Evolutionary conservation across 2,329 filamentous ascomycete species (phyloP).

Genomic region (Ceratocystis destructans): DNA sequence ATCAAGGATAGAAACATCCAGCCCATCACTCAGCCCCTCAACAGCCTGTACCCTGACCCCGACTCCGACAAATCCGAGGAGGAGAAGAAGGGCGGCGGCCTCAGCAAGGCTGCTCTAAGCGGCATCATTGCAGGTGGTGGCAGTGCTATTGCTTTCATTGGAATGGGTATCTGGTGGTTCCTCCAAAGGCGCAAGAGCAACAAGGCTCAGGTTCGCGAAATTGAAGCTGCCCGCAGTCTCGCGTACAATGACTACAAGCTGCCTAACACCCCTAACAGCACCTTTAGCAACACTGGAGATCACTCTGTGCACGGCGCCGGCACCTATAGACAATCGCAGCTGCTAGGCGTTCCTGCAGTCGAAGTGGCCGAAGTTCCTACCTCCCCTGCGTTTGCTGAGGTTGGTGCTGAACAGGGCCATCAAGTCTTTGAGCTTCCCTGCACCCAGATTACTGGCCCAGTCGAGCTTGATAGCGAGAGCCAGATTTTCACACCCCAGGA

Average conservation of each 20-base stretch:
- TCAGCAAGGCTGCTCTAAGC: constrained; percentile 31
- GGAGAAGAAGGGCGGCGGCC: constrained; percentile 12
- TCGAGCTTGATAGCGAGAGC: constrained; percentile 29
- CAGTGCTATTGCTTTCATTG: constrained; percentile 26
- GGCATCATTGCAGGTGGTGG: constrained; percentile 35
- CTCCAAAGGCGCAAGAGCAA: constrained; percentile 28
- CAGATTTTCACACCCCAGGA: constrained; percentile 21
- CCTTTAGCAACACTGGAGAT: constrained; percentile 28
- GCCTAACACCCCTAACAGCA: constrained; percentile 23
- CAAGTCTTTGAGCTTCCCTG: constrained; percentile 41
- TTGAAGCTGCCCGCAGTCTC: constrained; percentile 10
- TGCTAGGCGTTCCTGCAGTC: constrained; percentile 17
- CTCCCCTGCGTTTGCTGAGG: constrained; percentile 24
- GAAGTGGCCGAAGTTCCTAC: constrained; percentile 16
- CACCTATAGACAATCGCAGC: neutral
- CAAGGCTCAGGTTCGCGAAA: constrained; percentile 7
- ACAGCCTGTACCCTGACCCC: constrained; percentile 36
- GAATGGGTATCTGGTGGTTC: constrained; percentile 26
- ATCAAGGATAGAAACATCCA: constrained; percentile 31
- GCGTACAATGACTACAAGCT: constrained; percentile 21
- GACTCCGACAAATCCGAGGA: constrained; percentile 20
- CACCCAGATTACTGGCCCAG: constrained; percentile 29
- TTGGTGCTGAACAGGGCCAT: constrained; percentile 32
- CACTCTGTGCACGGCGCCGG: constrained; percentile 23
- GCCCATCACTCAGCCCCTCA: constrained; percentile 25